phyloP scores from a whole-genome alignment of 2,329 filamentous ascomycete genomes.

The Exophiala dermatitidis region DNA sequence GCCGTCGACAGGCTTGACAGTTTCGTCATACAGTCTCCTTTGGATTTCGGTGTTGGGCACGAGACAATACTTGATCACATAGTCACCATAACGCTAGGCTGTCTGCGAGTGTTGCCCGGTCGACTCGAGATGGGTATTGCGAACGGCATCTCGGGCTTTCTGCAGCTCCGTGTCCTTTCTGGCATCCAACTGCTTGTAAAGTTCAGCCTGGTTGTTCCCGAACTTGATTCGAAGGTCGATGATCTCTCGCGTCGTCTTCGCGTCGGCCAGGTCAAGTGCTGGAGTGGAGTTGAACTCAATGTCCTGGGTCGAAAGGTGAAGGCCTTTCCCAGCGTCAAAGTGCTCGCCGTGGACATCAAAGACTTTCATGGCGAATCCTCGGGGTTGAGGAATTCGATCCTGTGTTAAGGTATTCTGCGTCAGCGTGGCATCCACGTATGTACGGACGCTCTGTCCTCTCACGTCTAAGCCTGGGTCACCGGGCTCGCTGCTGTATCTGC shows the following conservation, averaged over 20 bases:
- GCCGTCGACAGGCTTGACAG: neutral
- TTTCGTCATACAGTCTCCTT: slow-evolving; percentile 29
- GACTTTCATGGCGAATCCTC: slow-evolving; percentile 45
- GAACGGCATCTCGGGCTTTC: slow-evolving; percentile 36
- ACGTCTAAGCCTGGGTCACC: slow-evolving; percentile 36
- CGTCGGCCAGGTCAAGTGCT: slow-evolving; percentile 42
- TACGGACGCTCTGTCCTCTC: neutral
- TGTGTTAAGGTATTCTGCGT: slow-evolving; percentile 4
- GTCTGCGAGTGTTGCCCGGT: slow-evolving; percentile 41
- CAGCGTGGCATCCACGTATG: neutral
- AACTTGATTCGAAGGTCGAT: slow-evolving; percentile 38
- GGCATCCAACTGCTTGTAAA: slow-evolving; percentile 38
- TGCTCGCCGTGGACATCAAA: slow-evolving; percentile 43
- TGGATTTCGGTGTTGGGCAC: slow-evolving; percentile 39
- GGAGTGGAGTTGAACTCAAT: slow-evolving; percentile 47
- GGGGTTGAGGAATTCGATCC: slow-evolving; percentile 40
- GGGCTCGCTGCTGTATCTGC: slow-evolving; percentile 36
- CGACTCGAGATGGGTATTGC: slow-evolving; percentile 37
- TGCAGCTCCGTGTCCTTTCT: slow-evolving; percentile 36
- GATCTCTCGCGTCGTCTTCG: slow-evolving; percentile 42
- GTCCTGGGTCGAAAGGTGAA: slow-evolving; percentile 31
- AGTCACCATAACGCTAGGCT: slow-evolving; percentile 44
- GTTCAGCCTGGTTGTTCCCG: slow-evolving; percentile 33
- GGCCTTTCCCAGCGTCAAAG: slow-evolving; percentile 35
- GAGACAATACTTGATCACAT: slow-evolving; percentile 44